Base-by-base conservation (phyloP, 345 rosid species). In the Linum tenue region DNA sequence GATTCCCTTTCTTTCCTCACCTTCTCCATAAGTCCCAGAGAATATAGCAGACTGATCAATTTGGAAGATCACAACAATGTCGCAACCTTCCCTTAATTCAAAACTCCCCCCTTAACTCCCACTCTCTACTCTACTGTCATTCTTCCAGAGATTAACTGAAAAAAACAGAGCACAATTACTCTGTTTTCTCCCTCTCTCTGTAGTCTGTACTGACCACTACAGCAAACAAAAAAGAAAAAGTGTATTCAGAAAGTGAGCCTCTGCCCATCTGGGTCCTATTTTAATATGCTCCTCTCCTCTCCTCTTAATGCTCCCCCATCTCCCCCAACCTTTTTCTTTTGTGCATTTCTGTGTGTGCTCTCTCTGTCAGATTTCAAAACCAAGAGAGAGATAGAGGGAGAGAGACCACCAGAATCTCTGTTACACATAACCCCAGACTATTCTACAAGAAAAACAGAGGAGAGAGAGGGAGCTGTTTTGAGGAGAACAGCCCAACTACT, bases 361-460 rank as follows among this genome's bases (percentile, higher is more conserved):
- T 75, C 75, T 75, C 70, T 60, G 63, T 9, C 60, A 39, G 74
- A 69, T 80, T 77, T 83, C 73, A 78, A 67, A 59, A 74, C 39
- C 72, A 64, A 75, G 74, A 70, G 70, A 73, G 72, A 73, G 73
- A 58, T n/a, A n/a, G n/a, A n/a, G n/a, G n/a, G 74, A 70, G 70
- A 73, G 72, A 73, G 73, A 58, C 31, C 69, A 63, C 56, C 40
- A 69, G 72, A 71, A 78, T 76, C 75, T 69, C 50, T 35, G 16
- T 37, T 31, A n/a, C 14, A 44, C 14, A 7, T n/a, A 35, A 22
- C 31, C 31, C 31, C 31, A 22, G 1, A 22, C 31, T 22, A 22
- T 22, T 22, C 31, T 22, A 22, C 31, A 48, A 35, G 53, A 37
- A n/a, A 37, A n/a, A 37, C 61, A 60, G 66, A 50, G 12, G 31